phyloP scores from a whole-genome alignment of 2,329 filamentous ascomycete species.

The Penicillium palitans region DNA sequence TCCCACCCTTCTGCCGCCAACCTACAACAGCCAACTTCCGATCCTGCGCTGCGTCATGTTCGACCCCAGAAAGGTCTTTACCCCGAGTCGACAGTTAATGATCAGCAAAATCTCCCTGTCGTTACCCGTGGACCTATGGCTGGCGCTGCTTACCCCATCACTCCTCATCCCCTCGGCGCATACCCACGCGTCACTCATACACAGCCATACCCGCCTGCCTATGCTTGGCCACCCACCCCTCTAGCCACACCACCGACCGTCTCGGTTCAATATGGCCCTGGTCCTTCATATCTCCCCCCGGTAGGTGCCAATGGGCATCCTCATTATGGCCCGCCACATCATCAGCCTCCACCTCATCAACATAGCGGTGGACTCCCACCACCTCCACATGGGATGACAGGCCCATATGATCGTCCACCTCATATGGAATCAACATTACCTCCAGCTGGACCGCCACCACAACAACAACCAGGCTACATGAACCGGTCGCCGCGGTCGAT shows the following conservation, averaged over 20 bases:
- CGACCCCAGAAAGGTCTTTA: conserved; percentile 92
- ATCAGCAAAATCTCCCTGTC: conserved; percentile 75
- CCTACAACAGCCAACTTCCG: conserved; percentile 77
- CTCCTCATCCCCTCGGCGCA: conserved; percentile 55
- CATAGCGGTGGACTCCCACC: conserved; percentile 27
- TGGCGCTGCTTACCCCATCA: conserved; percentile 55
- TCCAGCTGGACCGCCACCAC: conserved; percentile 24
- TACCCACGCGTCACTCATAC: conserved; percentile 51
- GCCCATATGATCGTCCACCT: conserved; percentile 37
- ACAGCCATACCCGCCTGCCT: conserved; percentile 43
- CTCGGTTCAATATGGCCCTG: conserved; percentile 34
- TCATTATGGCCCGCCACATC: conserved; percentile 36
- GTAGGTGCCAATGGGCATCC: conserved; percentile 35
- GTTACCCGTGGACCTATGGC: conserved; percentile 73
- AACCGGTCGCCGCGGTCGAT: conserved; percentile 32
- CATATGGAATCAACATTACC: conserved; percentile 36
- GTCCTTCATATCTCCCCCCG: conserved; percentile 39
- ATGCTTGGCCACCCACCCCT: conserved; percentile 48
- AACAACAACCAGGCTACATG: conserved; percentile 22
- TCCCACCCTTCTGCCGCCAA: conserved; percentile 71
- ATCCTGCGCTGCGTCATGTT: conserved; percentile 77
- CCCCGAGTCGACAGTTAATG: conserved; percentile 89
- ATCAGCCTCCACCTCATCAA: conserved; percentile 25
- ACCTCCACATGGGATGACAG: conserved; percentile 28
- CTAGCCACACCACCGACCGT: conserved; percentile 46